These are phyloP conservation scores for Casuarina equisetifolia DNA, from an alignment of 306 rosid genomes.

Conservation along the genomic window DNA sequence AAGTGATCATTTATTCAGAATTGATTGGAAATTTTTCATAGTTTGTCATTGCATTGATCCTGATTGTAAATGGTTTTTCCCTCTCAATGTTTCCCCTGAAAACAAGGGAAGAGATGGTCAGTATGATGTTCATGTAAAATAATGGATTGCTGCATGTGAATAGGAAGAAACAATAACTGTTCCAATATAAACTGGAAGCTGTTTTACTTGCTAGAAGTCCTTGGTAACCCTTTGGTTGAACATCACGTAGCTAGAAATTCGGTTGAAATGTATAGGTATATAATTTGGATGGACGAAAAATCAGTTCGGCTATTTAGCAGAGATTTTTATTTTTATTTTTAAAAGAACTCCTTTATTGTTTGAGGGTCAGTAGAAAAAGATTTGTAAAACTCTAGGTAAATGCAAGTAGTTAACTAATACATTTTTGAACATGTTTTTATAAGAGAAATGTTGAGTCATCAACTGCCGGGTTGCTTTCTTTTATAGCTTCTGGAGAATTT, in stretches of 20 bases:
- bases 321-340: not conserved
- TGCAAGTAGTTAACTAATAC: not conserved
- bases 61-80: not conserved
- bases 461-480: not conserved
- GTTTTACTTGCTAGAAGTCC: not conserved
- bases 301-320: not conserved
- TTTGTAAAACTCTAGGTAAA: not conserved
- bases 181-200: not conserved
- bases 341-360: not conserved
- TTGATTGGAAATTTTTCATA: not conserved
- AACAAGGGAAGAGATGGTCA: not conserved
- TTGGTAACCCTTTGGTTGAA: slow-evolving; percentile 8
- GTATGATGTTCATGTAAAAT: not conserved
- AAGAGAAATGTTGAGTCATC: not conserved
- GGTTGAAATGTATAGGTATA: not conserved
- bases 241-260: not conserved
- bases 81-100: not conserved
- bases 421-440: not conserved
- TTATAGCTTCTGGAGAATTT: no score
- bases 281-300: not conserved
- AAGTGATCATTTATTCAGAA: not conserved
- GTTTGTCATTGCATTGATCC: not conserved
- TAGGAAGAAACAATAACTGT: not conserved
- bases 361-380: slow-evolving; percentile 3
- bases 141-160: not conserved